These are phyloP conservation scores for Xylariaceae sp. DNA, from an alignment of 2,329 filamentous ascomycete species.

Conservation along the genomic window DNA sequence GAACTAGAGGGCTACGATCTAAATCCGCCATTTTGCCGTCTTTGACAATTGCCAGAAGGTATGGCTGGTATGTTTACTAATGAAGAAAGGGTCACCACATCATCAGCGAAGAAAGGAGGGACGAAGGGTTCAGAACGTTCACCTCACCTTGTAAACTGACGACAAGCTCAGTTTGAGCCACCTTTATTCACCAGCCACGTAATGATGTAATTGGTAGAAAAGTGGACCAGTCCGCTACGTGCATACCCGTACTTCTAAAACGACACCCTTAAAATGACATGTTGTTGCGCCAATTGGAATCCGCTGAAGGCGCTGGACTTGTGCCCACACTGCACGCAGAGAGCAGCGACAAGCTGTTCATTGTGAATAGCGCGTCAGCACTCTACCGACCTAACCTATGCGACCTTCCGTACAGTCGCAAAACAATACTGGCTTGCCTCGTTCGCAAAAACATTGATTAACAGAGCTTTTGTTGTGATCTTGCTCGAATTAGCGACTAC, in stretches of 20 bases:
- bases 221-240: no score
- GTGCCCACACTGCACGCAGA: not conserved
- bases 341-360: not conserved
- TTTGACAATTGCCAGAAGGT: not conserved
- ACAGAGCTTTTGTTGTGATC: not conserved
- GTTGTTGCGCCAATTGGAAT: conserved; percentile 11
- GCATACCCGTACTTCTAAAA: not conserved
- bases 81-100: no score
- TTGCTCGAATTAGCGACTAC: not conserved
- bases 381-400: not conserved
- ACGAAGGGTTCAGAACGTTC: no score
- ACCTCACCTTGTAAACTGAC: no score
- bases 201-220: no score
- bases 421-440: not conserved
- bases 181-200: no score
- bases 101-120: no score
- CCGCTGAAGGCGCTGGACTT: not conserved
- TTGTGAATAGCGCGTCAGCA: not conserved
- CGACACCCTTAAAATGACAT: conserved; percentile 3
- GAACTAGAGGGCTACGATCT: not conserved
- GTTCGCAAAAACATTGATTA: not conserved
- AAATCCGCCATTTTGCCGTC: not conserved
- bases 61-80: not conserved
- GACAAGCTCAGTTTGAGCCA: no score
- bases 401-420: not conserved